phyloP scores from a whole-genome alignment of 2,329 filamentous ascomycete species.

The Ophiocordyceps camponoti-floridani region DNA sequence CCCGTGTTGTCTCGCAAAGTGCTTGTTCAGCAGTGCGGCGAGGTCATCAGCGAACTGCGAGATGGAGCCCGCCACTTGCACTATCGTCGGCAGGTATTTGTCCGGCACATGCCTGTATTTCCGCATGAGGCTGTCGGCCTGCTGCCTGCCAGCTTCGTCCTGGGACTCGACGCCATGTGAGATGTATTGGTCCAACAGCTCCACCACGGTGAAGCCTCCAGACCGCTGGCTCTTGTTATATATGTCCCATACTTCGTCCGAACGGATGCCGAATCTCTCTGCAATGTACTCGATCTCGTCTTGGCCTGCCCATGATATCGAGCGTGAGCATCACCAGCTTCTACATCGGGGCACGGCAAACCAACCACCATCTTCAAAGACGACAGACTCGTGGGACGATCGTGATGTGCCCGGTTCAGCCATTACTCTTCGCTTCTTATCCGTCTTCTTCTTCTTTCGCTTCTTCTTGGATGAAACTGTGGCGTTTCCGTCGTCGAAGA shows the following conservation, averaged over 20 bases:
- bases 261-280: constrained; percentile 22
- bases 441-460: constrained; percentile 12
- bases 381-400: neutral
- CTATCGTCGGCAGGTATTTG: constrained; percentile 22
- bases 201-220: constrained; percentile 19
- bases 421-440: constrained; percentile 9
- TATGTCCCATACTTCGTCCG: constrained; percentile 20
- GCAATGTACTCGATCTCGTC: constrained; percentile 25
- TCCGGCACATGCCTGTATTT: constrained; percentile 24
- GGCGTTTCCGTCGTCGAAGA: constrained; percentile 39
- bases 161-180: constrained; percentile 15
- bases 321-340: no score
- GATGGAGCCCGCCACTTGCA: constrained; percentile 19
- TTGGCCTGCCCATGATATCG: constrained; percentile 6
- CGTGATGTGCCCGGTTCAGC: constrained; percentile 4
- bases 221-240: constrained; percentile 21
- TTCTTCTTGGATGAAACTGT: constrained; percentile 17
- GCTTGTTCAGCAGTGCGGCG: constrained; percentile 19
- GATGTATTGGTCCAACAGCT: constrained; percentile 25
- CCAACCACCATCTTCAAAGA: neutral
- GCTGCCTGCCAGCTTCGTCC: constrained; percentile 11
- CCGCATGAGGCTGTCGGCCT: constrained; percentile 14
- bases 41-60: constrained; percentile 20
- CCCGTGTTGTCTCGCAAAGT: constrained; percentile 21
- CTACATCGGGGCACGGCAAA: neutral